Base-by-base conservation (phyloP, 495 filamentous ascomycete species). In the Neurospora sp. region DNA sequence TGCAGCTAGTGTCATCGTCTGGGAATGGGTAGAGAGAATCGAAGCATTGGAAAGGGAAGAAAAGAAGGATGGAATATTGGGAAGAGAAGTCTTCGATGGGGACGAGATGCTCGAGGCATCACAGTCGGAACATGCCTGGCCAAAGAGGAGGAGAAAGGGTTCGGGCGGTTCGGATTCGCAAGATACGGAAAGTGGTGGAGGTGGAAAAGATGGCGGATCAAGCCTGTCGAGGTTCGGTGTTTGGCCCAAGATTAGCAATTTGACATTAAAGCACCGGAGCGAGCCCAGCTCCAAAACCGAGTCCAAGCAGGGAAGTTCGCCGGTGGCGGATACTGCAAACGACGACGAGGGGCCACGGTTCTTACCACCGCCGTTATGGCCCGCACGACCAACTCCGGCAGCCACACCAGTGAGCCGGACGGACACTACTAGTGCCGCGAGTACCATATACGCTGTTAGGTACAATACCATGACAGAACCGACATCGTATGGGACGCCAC, bases 21-120 rank as follows among this genome's bases (percentile, higher is more conserved):
- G 96, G 96, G 96, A 99, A 81, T 99, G 96, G 96, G 96, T 99
- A 20, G 96, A 99, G 80, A 87, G 96, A n/a, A 99, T 99, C 70
- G 96, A 99, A 80, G 94, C 94, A 0, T 82, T 99, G 69, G 96
- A 99, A 81, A 88, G 96, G 70, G 95, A 99, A 77, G 96, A 99
- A 76, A 93, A 93, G 77, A 97, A 97, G 80, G 96, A 97, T 73
- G 96, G 96, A 9, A 95, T 99, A 35, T 85, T 99, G 4, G 96
- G 96, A 22, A 85, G 96, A 73, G 96, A 99, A 78, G 89, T 98
- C 0, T 98, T 98, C 75, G 96, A 98, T 77, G 96, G 95, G 16
- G 96, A 99, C 75, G 96, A 99, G 80, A 97, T 96, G 93, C 83
- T 96, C 42, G 93, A 96, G 31, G 84, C 90, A 31, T 91, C 89